phyloP scores from a whole-genome alignment of 1,284 basidiomycete genomes.

The Chalciporus sp. region DNA sequence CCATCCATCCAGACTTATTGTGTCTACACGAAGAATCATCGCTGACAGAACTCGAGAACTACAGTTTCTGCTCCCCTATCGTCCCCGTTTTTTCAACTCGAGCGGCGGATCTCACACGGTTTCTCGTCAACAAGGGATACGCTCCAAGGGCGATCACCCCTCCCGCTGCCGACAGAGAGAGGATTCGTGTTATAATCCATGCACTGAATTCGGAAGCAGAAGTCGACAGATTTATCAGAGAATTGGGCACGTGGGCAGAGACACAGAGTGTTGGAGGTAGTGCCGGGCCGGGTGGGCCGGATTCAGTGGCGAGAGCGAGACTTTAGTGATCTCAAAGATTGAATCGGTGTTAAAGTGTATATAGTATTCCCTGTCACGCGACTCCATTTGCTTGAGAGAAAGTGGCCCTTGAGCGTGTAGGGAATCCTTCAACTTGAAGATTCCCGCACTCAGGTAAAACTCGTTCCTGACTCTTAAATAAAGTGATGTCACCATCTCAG shows the following conservation, averaged over 20 bases:
- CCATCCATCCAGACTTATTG: conserved; percentile 2
- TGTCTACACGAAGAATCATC: background rate
- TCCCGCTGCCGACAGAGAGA: conserved; percentile 11
- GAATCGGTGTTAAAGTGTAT: too few species aligned
- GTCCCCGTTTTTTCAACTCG: conserved; percentile 21
- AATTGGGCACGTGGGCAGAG: conserved; percentile 14
- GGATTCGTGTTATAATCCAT: conserved; percentile 22
- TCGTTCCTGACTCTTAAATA: too few species aligned
- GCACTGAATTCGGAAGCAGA: conserved; percentile 21
- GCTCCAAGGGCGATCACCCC: conserved; percentile 11
- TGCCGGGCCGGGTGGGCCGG: too few species aligned
- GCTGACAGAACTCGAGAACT: too few species aligned
- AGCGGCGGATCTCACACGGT: conserved; percentile 3
- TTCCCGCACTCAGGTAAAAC: too few species aligned
- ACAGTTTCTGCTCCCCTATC: conserved; percentile 18
- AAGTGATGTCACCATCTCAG: too few species aligned
- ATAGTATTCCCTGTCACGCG: too few species aligned
- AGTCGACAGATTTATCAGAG: conserved; percentile 14
- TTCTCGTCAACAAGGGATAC: conserved; percentile 17
- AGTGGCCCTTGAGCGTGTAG: too few species aligned
- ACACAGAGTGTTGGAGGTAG: background rate
- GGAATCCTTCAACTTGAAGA: too few species aligned
- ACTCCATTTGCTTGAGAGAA: too few species aligned
- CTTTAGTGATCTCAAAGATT: too few species aligned
- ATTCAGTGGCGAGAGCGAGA: too few species aligned